These are phyloP conservation scores for Pyrus bretschneideri DNA, from an alignment of 306 rosid genomes.

Conservation along the genomic window DNA sequence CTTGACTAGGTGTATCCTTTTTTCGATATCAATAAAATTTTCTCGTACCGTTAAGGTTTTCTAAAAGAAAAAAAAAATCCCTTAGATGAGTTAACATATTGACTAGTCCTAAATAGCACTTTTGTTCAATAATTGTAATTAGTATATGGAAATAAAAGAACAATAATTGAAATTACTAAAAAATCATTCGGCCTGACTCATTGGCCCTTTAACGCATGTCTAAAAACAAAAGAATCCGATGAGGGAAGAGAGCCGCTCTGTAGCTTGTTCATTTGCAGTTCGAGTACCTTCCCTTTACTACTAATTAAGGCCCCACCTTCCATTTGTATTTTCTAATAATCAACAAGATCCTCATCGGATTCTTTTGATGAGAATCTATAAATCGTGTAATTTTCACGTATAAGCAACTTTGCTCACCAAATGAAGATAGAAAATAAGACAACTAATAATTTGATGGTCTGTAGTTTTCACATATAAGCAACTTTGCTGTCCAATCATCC, in stretches of 20 bases:
- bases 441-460: too few species aligned
- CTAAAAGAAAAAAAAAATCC: background rate
- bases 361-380: accelerated
- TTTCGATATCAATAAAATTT: too few species aligned
- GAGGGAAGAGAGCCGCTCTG: background rate
- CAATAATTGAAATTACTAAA: background rate
- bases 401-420: too few species aligned
- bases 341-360: too few species aligned
- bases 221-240: background rate
- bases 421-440: too few species aligned
- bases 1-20: too few species aligned
- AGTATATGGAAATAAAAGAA: background rate
- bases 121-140: too few species aligned
- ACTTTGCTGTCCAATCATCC: background rate
- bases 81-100: background rate
- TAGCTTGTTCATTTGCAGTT: background rate
- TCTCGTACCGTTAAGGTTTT: too few species aligned
- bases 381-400: too few species aligned
- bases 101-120: background rate
- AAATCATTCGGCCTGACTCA: background rate
- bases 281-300: background rate
- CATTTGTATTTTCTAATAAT: too few species aligned
- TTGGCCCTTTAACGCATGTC: background rate
- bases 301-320: too few species aligned
- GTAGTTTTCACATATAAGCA: too few species aligned